These are phyloP conservation scores for Tylopilus subfusipes DNA, from an alignment of 768 basidiomycete genomes.

Conservation along the genomic window DNA sequence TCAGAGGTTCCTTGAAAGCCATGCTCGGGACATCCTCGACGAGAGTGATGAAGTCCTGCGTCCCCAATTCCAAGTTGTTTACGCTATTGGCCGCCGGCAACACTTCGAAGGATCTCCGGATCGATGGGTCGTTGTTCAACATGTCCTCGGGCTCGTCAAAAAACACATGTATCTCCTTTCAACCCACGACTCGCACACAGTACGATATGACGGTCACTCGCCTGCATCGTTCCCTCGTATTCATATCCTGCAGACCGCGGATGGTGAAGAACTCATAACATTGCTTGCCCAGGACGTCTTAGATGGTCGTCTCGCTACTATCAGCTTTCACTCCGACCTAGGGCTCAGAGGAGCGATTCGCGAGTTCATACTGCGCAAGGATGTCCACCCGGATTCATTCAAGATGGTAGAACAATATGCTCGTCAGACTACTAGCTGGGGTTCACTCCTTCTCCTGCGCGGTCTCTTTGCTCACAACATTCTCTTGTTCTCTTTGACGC, in stretches of 20 bases:
- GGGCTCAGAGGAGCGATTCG: slow-evolving; percentile 7
- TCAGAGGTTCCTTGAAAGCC: slow-evolving; percentile 25
- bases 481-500: slow-evolving; percentile 28
- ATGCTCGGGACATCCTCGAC: slow-evolving; percentile 21
- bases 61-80: slow-evolving; percentile 28
- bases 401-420: too few relatives aligned
- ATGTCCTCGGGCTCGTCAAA: slow-evolving; percentile 28
- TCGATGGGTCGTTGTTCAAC: slow-evolving; percentile 33
- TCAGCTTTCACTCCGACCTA: too few relatives aligned
- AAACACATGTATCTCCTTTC: too few relatives aligned
- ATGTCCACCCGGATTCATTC: neutral
- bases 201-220: too few relatives aligned
- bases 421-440: slow-evolving; percentile 1
- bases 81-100: slow-evolving; percentile 31
- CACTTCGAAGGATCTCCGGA: slow-evolving; percentile 30
- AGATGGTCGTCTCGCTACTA: too few relatives aligned
- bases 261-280: slow-evolving; percentile 8
- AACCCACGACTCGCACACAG: too few relatives aligned
- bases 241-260: slow-evolving; percentile 17
- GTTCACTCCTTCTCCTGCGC: slow-evolving; percentile 31
- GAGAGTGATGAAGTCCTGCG: too few relatives aligned
- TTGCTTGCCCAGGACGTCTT: neutral
- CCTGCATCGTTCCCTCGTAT: slow-evolving; percentile 18
- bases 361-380: slow-evolving; percentile 21
- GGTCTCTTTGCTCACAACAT: slow-evolving; percentile 33